A percentile compares a stretch with the other conserved stretches of the same genome.
Evolutionary conservation across 2,329 filamentous ascomycete genomes (phyloP).

Genomic region (Macroventuria anomochaeta): DNA sequence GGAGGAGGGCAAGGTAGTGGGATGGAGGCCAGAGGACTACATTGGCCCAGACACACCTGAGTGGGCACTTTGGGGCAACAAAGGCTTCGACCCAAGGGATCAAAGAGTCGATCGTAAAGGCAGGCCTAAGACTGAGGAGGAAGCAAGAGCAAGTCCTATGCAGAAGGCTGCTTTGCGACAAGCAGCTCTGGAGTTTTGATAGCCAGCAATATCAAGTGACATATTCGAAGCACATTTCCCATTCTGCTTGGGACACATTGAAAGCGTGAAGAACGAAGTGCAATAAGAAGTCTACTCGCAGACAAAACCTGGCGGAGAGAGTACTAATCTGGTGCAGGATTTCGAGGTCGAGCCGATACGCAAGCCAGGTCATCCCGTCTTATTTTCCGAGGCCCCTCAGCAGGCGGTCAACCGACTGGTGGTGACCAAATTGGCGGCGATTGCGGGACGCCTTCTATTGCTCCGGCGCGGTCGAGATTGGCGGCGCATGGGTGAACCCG

Average conservation of each 20-base stretch:
- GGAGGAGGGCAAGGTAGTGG: conserved; percentile 56
- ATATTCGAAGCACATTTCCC: too few species aligned
- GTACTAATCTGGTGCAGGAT: too few species aligned
- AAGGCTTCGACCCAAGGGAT: conserved; percentile 91
- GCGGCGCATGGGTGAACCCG: conserved; percentile 2
- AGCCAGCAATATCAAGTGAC: not conserved
- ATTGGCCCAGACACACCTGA: conserved; percentile 84
- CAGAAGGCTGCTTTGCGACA: conserved; percentile 5
- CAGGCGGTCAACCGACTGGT: conserved; percentile 3
- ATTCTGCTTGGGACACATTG: too few species aligned
- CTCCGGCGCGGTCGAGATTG: not conserved
- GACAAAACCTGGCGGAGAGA: too few species aligned
- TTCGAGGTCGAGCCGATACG: too few species aligned
- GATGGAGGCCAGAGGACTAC: conserved; percentile 90
- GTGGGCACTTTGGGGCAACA: conserved; percentile 94
- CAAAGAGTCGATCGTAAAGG: conserved; percentile 87
- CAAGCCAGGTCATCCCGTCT: not conserved
- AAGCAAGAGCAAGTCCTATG: conserved; percentile 9
- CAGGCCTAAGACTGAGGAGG: conserved; percentile 49
- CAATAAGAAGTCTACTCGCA: too few species aligned
- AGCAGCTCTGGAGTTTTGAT: conserved; percentile 23
- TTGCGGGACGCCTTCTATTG: not conserved
- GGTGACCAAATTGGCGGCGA: not conserved
- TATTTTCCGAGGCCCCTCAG: conserved; percentile 1
- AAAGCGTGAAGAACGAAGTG: too few species aligned